phyloP scores from a whole-genome alignment of 352 stramenopile species.

The Phytophthora tentaculata region DNA sequence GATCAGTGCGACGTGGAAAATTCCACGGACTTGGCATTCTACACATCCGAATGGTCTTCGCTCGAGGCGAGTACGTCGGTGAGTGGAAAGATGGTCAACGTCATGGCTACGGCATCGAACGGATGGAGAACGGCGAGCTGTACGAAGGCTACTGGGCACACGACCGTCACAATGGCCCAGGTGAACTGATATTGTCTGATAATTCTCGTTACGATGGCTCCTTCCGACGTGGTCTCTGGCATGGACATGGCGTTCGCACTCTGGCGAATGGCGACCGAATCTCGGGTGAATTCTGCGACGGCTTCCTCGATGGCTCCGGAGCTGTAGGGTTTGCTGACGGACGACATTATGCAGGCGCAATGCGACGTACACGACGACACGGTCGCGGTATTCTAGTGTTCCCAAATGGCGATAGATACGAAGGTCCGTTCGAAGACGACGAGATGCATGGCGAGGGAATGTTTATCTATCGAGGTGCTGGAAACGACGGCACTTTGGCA shows the following conservation, averaged over 20 bases:
- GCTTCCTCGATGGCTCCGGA: conserved; percentile 60
- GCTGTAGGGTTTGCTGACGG: conserved; percentile 76
- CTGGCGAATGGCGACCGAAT: conserved; percentile 69
- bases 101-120: conserved; percentile 83
- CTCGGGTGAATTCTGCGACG: conserved; percentile 58
- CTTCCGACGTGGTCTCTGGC: conserved; percentile 77
- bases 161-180: conserved; percentile 72
- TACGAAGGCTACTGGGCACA: conserved; percentile 83
- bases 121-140: conserved; percentile 72
- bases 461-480: conserved; percentile 45
- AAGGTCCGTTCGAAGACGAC: conserved; percentile 89
- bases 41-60: conserved; percentile 61
- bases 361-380: conserved; percentile 65
- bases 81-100: conserved; percentile 85
- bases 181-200: conserved; percentile 74
- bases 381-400: conserved; percentile 86
- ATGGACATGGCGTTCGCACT: conserved; percentile 69
- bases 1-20: conserved; percentile 57
- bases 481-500: conserved; percentile 34
- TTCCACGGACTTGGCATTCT: conserved; percentile 80
- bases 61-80: conserved; percentile 80
- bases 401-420: conserved; percentile 90
- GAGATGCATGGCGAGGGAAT: conserved; percentile 87
- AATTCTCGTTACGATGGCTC: conserved; percentile 66
- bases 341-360: conserved; percentile 71